Conservation (phyloP, 306 rosid species). For the Psophocarpus tetragonolobus region DNA sequence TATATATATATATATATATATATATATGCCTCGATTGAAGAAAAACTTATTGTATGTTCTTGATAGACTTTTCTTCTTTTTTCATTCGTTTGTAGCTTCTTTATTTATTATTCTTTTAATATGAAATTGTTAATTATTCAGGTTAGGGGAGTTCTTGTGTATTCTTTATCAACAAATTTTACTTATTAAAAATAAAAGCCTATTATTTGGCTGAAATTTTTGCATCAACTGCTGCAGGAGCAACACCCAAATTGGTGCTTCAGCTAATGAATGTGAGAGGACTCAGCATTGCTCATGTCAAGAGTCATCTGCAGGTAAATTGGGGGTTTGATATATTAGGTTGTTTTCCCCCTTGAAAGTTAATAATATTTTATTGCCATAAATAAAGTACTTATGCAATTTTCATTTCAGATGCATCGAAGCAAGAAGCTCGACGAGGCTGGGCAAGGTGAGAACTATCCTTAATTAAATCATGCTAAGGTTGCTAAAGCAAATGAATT, state of each 20-base stretch:
- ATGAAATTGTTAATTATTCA: neutral
- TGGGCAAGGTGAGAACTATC: conserved; percentile 69
- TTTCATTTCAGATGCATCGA: conserved; percentile 72
- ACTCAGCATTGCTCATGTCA: conserved; percentile 89
- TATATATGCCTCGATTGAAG: neutral
- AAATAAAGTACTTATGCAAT: conserved; percentile 23
- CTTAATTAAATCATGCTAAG: neutral
- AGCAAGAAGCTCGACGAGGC: conserved; percentile 87
- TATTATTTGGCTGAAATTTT: neutral
- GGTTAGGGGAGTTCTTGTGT: neutral
- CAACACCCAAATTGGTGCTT: conserved; percentile 87
- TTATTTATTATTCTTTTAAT: neutral
- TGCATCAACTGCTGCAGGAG: conserved; percentile 52
- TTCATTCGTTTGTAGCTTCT: neutral
- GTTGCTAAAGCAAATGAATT: neutral
- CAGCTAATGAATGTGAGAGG: conserved; percentile 95
- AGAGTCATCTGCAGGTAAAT: conserved; percentile 92
- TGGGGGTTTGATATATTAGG: neutral
- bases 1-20: too few species aligned
- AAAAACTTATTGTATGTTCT: neutral
- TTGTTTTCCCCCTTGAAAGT: neutral
- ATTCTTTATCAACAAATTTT: neutral
- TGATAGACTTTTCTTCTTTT: neutral
- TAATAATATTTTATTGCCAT: neutral
- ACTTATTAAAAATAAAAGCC: neutral